A percentile compares a stretch with the other conserved stretches of the same genome.
These are phyloP conservation scores for Clathrospora elynae DNA, from an alignment of 2,329 filamentous ascomycete species.

Conservation along the genomic window DNA sequence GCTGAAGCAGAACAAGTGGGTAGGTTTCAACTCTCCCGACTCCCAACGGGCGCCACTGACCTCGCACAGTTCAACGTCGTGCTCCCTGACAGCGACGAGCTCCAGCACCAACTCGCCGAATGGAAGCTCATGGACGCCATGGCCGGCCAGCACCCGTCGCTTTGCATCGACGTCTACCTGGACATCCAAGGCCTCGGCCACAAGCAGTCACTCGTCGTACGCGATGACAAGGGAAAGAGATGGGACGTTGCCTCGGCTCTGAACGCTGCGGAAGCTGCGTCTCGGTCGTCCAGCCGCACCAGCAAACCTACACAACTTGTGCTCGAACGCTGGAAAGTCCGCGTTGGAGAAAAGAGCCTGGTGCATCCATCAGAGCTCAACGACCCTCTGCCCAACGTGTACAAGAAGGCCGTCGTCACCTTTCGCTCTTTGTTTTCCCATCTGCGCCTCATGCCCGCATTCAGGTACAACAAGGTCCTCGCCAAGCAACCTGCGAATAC, in stretches of 20 bases:
- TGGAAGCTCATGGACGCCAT: conserved; percentile 83
- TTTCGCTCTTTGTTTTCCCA: conserved; percentile 88
- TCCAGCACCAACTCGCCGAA: conserved; percentile 75
- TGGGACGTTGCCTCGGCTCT: conserved; percentile 91
- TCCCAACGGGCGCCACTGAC: conserved; percentile 15
- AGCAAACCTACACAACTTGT: conserved; percentile 70
- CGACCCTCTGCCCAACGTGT: conserved; percentile 78
- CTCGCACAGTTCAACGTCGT: conserved; percentile 83
- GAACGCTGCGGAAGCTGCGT: conserved; percentile 61
- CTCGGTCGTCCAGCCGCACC: conserved; percentile 55
- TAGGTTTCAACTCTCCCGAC: conserved; percentile 53
- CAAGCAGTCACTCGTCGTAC: conserved; percentile 83
- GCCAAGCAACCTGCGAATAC: conserved; percentile 70
- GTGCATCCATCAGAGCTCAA: conserved; percentile 62
- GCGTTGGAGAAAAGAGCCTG: conserved; percentile 67
- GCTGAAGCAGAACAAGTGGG: conserved; percentile 84
- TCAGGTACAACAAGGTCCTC: conserved; percentile 79
- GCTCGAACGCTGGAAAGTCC: conserved; percentile 88
- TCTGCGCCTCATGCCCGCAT: conserved; percentile 80
- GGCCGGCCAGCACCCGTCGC: conserved; percentile 75
- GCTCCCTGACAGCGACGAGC: conserved; percentile 88
- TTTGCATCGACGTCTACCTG: conserved; percentile 90
- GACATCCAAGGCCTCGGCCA: conserved; percentile 78
- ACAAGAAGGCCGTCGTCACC: conserved; percentile 96
- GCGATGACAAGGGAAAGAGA: conserved; percentile 87